Percentiles rank a stretch among this genome's conserved stretches.
Evolutionary conservation across 2,329 filamentous ascomycete species (phyloP).

Genomic region (Aspergillus carbonarius): DNA sequence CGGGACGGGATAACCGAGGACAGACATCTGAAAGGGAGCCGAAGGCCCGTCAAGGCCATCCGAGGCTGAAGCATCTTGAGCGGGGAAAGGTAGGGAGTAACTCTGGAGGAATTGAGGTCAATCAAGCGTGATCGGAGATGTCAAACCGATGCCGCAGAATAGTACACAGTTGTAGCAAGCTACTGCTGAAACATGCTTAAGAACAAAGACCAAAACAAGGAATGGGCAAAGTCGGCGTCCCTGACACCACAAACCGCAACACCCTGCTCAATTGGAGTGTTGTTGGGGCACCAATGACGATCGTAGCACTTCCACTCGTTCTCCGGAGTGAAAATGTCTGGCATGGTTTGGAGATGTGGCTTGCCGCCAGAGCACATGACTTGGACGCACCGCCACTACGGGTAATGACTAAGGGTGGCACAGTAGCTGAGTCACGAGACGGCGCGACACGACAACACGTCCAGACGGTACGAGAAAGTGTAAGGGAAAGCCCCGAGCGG

Average conservation of each 20-base stretch:
- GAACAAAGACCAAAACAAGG: background rate
- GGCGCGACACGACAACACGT: conserved; percentile 17
- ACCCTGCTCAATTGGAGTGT: conserved; percentile 10
- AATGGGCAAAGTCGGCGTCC: background rate
- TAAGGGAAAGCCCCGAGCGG: conserved; percentile 26
- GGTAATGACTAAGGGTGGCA: conserved; percentile 7
- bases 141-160: conserved; percentile 1
- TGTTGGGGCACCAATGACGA: conserved; percentile 12
- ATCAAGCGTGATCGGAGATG: conserved; percentile 11
- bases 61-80: conserved; percentile 65
- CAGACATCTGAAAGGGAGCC: conserved; percentile 50
- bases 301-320: conserved; percentile 5
- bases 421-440: conserved; percentile 16
- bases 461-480: conserved; percentile 4
- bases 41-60: conserved; percentile 56
- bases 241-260: conserved; percentile 12
- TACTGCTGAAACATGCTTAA: conserved; percentile 17
- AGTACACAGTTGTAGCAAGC: background rate
- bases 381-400: conserved; percentile 14
- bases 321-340: conserved; percentile 25
- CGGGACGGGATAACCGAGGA: conserved; percentile 44
- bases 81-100: background rate
- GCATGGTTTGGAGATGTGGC: conserved; percentile 19
- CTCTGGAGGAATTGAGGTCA: background rate
- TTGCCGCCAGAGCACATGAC: conserved; percentile 16